Base-by-base conservation (phyloP, 257 asterid species). In the Fraxinus anomala region DNA sequence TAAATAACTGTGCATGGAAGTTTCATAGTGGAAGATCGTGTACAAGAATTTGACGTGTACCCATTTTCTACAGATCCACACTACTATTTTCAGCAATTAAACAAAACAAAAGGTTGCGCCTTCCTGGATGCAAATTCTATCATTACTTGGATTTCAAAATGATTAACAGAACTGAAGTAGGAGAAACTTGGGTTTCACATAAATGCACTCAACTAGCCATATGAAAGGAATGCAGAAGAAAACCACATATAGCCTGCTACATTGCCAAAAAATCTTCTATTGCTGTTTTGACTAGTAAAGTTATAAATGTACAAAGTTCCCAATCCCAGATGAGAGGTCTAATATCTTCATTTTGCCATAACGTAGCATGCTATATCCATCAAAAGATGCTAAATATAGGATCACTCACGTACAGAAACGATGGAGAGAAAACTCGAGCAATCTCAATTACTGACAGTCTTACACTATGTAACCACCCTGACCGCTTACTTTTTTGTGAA, bases 401-500 rank as follows among this genome's bases (percentile, higher is more conserved):
- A 51, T 49, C 73, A 81, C 66, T 67, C 44, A 40, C 74, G 70
- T 59, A 33, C 40, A 40, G 51, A 24, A 37, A 33, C 9, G 8
- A 19, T 24, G 23, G 49, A 33, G 9, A 7, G 28, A 28, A 68
- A 74, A 54, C 56, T 66, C 59, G 12, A 49, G 33, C 26, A 69
- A 34, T 59, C 42, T 36, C 73, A 74, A 70, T 44, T 4, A 75
- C 47, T 23, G 76, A 67, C 81, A 42, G 24, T 7, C 61, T 23
- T 73, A 67, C 81, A 33, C 31, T 7, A 73, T 23, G 21, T 40
- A 63, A 74, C 40, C 72, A 65, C 13, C 80, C 63, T 17, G 47
- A 72, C 75, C 1, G 13, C 47, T 21, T 40, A 51, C 16, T 31
- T 66, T 16, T 12, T 70, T 66, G n/a, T 68, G 49, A 37, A 63